These are phyloP conservation scores for Eucalyptus erythrocorys DNA, from an alignment of 345 rosid genomes.

Conservation along the genomic window DNA sequence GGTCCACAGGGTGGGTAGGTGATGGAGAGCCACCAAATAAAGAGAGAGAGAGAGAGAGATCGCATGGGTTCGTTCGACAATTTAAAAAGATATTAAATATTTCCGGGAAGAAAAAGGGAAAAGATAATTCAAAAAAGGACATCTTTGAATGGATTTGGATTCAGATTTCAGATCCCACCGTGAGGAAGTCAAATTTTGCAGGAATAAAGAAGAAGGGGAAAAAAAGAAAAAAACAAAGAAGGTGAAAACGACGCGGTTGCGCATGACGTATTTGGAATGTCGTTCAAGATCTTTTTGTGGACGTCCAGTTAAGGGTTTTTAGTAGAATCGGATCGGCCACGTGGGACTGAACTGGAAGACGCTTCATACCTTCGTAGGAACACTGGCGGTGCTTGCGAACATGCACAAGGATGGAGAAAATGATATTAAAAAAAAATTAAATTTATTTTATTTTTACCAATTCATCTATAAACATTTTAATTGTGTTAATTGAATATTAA, in stretches of 20 bases:
- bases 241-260: background rate
- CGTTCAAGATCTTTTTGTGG: background rate
- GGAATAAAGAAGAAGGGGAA: background rate
- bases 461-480: fast-evolving
- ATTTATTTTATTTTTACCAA: too few relatives aligned
- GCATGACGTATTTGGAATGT: background rate
- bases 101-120: background rate
- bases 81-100: too few relatives aligned
- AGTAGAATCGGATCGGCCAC: background rate
- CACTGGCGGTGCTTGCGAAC: background rate
- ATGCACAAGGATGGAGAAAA: background rate
- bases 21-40: background rate
- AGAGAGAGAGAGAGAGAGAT: background rate
- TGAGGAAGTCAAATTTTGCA: background rate
- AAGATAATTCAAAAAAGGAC: background rate
- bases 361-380: background rate
- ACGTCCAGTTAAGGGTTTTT: background rate
- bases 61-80: background rate
- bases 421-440: too few relatives aligned
- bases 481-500: fast-evolving
- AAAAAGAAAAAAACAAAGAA: fast-evolving
- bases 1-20: background rate
- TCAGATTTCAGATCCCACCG: background rate
- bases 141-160: background rate
- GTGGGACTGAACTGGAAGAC: background rate